Evolutionary conservation across 1,284 basidiomycete genomes (phyloP).

Genomic region (Ganoderma sp.): DNA sequence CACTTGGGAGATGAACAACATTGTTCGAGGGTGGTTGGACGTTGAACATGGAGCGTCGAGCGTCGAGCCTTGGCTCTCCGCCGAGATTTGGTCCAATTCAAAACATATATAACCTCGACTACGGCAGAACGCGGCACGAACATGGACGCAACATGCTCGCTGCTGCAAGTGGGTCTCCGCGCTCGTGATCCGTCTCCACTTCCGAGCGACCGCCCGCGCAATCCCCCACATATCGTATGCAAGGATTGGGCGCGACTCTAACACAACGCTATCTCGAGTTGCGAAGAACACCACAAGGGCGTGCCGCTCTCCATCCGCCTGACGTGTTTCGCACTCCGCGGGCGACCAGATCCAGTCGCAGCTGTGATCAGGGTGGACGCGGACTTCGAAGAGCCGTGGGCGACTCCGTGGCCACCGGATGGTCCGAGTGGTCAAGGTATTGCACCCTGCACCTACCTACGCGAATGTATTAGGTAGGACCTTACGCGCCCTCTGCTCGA

Average conservation of each 20-base stretch:
- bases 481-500: background rate
- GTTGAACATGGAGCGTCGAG: background rate
- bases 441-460: background rate
- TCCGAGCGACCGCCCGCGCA: background rate
- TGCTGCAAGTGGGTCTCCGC: background rate
- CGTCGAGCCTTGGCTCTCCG: background rate
- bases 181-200: conserved; percentile 2
- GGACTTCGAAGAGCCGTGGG: conserved; percentile 2
- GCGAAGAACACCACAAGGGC: background rate
- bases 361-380: background rate
- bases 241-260: background rate
- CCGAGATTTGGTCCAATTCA: background rate
- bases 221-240: background rate
- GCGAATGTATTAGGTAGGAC: background rate
- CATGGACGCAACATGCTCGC: background rate
- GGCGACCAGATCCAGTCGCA: conserved; percentile 5
- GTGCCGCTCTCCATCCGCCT: background rate
- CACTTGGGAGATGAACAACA: background rate
- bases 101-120: conserved; percentile 1
- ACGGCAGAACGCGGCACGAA: background rate
- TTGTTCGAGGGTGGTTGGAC: background rate
- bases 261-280: background rate
- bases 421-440: background rate
- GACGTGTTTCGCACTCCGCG: conserved; percentile 7
- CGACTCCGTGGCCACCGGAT: conserved; percentile 5